Conservation (phyloP, 2,329 filamentous ascomycete species). For the Colletotrichum paranaense region DNA sequence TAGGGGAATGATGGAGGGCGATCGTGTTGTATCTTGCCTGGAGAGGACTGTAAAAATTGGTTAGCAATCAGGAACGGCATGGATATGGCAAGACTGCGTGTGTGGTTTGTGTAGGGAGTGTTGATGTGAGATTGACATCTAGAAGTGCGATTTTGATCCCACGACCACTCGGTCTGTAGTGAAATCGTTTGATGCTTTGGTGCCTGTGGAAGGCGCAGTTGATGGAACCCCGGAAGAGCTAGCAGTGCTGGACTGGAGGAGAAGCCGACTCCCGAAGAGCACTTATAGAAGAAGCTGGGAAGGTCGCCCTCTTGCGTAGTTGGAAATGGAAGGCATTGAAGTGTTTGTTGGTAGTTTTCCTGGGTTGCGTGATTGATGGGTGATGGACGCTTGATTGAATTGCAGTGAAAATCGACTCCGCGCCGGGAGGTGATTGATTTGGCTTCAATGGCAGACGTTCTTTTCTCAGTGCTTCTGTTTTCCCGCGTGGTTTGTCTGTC, state of each 20-base stretch:
- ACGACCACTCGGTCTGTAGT: slow-evolving; percentile 14
- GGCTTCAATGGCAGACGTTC: not conserved
- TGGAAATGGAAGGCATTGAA: slow-evolving; percentile 4
- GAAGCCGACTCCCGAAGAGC: slow-evolving; percentile 6
- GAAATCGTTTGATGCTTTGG: not conserved
- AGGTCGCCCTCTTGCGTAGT: not conserved
- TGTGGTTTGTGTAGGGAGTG: slow-evolving; percentile 2
- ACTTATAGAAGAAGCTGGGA: slow-evolving; percentile 9
- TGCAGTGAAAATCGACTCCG: not conserved
- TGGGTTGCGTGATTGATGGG: not conserved
- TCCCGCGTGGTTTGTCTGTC: not conserved
- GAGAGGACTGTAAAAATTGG: slow-evolving; percentile 22
- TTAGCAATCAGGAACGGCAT: slow-evolving; percentile 20
- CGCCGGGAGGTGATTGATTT: not conserved
- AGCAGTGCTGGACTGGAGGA: not conserved
- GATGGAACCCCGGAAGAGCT: not conserved
- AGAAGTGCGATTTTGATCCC: not conserved
- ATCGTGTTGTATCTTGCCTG: slow-evolving; percentile 20
- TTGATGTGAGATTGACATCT: not conserved
- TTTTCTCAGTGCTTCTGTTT: not conserved
- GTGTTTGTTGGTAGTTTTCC: not conserved
- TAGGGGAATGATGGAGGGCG: slow-evolving; percentile 14
- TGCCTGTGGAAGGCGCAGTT: not conserved
- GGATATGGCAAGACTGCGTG: not conserved
- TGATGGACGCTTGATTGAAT: not conserved